A percentile compares a stretch with the other conserved stretches of the same genome.
These are phyloP conservation scores for Ailanthus altissimus DNA, from an alignment of 345 rosid genomes.

Conservation along the genomic window DNA sequence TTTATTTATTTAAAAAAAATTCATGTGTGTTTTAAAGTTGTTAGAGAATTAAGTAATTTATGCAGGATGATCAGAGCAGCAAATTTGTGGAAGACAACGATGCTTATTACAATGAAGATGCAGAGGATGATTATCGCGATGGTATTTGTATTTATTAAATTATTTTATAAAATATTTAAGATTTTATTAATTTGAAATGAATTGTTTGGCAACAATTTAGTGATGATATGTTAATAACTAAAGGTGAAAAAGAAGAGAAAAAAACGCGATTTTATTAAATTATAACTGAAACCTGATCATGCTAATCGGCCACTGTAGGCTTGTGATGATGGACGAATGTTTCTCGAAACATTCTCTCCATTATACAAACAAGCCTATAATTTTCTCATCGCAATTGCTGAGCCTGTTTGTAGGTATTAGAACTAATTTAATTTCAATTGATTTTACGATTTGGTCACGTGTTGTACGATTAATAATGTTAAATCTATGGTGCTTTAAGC, in stretches of 20 bases:
- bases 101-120: conserved; percentile 49
- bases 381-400: conserved; percentile 95
- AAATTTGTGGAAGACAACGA: conserved; percentile 51
- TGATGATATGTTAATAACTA: conserved; percentile 19
- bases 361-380: conserved; percentile 95
- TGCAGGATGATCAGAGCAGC: conserved; percentile 71
- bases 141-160: too few species aligned
- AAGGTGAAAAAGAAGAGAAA: conserved; percentile 62
- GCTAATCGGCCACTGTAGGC: conserved; percentile 91
- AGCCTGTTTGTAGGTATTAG: conserved; percentile 94
- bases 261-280: conserved; percentile 70
- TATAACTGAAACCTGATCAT: conserved; percentile 84
- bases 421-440: neutral
- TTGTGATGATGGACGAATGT: conserved; percentile 88
- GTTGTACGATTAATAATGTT: conserved; percentile 11
- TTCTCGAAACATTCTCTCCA: conserved; percentile 81
- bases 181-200: neutral
- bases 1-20: neutral
- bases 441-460: neutral
- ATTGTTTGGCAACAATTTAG: neutral
- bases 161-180: neutral
- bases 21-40: neutral
- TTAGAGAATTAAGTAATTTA: neutral
- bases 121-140: conserved; percentile 65
- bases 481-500: conserved; percentile 44